A percentile compares a stretch with the other conserved stretches of the same genome.
These are phyloP conservation scores for Streptanthus diversifolius DNA, from an alignment of 345 rosid genomes.

Conservation along the genomic window DNA sequence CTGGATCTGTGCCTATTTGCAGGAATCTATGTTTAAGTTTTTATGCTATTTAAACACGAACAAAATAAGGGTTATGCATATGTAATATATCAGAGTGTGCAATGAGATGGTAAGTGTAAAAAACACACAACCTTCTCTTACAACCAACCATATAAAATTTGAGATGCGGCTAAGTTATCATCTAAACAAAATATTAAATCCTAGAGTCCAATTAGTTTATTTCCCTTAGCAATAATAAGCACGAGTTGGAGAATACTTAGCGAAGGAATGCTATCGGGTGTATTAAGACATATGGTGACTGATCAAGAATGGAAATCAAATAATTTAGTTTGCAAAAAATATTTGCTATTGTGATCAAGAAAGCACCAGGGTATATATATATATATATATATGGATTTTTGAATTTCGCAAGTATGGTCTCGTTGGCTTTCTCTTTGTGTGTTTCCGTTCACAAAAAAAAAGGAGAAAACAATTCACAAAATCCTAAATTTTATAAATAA, in stretches of 20 bases:
- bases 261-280: not conserved
- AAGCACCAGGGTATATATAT: constrained; percentile 17
- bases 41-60: not conserved
- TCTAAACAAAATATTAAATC: not conserved
- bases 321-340: not conserved
- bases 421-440: too few relatives aligned
- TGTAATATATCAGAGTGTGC: not conserved
- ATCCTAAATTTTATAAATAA: too few relatives aligned
- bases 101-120: constrained; percentile 5
- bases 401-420: too few relatives aligned
- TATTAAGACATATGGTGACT: not conserved
- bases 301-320: not conserved
- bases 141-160: constrained; percentile 5
- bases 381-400: not conserved
- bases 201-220: not conserved
- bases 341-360: constrained; percentile 3
- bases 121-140: constrained; percentile 9
- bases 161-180: not conserved
- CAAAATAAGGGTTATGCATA: constrained; percentile 1
- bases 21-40: constrained; percentile 10
- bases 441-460: too few relatives aligned
- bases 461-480: too few relatives aligned
- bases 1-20: not conserved
- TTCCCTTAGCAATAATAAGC: not conserved
- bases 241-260: not conserved